Conservation (phyloP, 2,329 filamentous ascomycete genomes). For the Beauveria asiatica region DNA sequence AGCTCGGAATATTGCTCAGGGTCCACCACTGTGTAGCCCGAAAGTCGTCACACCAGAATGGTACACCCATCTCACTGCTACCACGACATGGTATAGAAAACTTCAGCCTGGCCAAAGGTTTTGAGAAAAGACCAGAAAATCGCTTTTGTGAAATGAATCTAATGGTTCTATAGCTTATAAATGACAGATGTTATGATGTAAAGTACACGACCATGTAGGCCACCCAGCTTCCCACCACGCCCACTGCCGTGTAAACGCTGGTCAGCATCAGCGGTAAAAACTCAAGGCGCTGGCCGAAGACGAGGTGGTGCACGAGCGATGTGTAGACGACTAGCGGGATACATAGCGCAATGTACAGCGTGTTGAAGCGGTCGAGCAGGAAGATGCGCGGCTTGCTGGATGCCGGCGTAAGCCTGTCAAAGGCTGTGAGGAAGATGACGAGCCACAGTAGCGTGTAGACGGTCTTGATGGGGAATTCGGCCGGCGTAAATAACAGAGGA, state of each 20-base stretch:
- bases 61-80: neutral
- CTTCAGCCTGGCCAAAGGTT: neutral
- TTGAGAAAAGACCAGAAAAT: neutral
- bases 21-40: too few species aligned
- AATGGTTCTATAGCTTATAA: neutral
- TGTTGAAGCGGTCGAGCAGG: slow-evolving; percentile 80
- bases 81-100: neutral
- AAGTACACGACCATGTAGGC: slow-evolving; percentile 94
- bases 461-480: slow-evolving; percentile 90
- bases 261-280: slow-evolving; percentile 96
- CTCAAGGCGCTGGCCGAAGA: slow-evolving; percentile 76
- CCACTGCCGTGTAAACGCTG: slow-evolving; percentile 86
- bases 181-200: slow-evolving; percentile 31
- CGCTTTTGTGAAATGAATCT: slow-evolving; percentile 1
- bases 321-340: slow-evolving; percentile 87
- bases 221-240: slow-evolving; percentile 92
- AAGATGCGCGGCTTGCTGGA: slow-evolving; percentile 75
- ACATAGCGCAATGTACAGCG: slow-evolving; percentile 80
- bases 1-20: too few species aligned
- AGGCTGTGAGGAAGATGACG: slow-evolving; percentile 72
- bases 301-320: slow-evolving; percentile 70
- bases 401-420: slow-evolving; percentile 81
- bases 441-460: slow-evolving; percentile 92
- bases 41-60: too few species aligned
- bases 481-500: slow-evolving; percentile 81